Conservation (phyloP, 805 yeast genomes). For the Hanseniaspora pseudoguilliermondii region DNA sequence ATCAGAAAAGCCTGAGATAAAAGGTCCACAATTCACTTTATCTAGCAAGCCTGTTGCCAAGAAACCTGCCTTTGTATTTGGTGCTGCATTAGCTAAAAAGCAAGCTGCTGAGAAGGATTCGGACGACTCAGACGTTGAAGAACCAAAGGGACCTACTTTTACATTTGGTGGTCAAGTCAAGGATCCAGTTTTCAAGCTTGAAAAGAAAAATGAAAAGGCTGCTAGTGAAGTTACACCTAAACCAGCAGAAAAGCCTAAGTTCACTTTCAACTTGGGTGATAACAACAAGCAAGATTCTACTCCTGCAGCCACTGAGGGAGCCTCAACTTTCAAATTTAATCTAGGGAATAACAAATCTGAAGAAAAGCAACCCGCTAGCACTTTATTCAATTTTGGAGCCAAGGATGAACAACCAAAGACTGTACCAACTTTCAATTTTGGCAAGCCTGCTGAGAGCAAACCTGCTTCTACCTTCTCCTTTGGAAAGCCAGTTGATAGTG, state of each 20-base stretch:
- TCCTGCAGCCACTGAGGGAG: conserved; percentile 16
- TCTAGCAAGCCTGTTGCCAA: conserved; percentile 36
- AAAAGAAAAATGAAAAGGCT: conserved; percentile 2
- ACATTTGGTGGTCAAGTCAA: conserved; percentile 27
- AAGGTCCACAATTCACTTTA: conserved; percentile 58
- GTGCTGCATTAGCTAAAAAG: conserved; percentile 19
- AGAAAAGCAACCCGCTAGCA: background rate
- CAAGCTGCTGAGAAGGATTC: conserved; percentile 21
- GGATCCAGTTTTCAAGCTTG: conserved; percentile 28
- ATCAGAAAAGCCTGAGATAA: conserved; percentile 46
- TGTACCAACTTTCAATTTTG: conserved; percentile 21
- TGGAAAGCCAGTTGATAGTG: background rate
- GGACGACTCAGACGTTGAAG: conserved; percentile 24
- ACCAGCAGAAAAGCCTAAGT: conserved; percentile 18
- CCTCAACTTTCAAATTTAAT: background rate
- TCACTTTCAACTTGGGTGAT: background rate
- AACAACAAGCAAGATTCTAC: conserved; percentile 15
- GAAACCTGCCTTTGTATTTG: conserved; percentile 39
- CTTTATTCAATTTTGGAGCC: background rate
- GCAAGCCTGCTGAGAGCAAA: conserved; percentile 12
- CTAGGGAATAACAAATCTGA: background rate
- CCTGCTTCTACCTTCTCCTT: conserved; percentile 3
- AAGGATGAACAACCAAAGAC: conserved; percentile 14
- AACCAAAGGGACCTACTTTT: conserved; percentile 32
- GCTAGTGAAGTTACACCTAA: conserved; percentile 14